Evolutionary conservation across 805 yeast genomes (phyloP).

Genomic region (Vanderwaltozyma polyspora): DNA sequence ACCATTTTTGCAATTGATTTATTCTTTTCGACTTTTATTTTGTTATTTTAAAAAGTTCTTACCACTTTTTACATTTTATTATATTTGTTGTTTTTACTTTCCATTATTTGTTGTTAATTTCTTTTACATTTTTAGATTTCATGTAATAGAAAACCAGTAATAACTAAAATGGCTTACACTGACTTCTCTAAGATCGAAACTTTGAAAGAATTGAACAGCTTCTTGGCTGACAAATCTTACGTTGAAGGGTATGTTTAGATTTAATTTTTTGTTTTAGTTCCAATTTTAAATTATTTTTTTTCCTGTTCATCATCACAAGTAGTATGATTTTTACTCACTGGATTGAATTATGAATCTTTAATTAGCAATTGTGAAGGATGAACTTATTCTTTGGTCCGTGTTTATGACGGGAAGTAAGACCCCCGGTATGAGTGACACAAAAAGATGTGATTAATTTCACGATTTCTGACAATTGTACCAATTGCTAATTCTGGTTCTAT

Average conservation of each 20-base stretch:
- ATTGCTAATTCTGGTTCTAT: neutral
- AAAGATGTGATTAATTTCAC: constrained; percentile 29
- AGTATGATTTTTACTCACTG: too few species aligned
- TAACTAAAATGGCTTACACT: constrained; percentile 53
- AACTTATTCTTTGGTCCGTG: constrained; percentile 14
- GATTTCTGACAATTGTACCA: constrained; percentile 31
- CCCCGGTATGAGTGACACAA: constrained; percentile 88
- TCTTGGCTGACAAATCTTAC: constrained; percentile 89
- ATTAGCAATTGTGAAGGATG: constrained; percentile 8
- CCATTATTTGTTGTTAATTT: too few species aligned
- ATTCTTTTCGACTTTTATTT: too few species aligned
- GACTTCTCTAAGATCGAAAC: constrained; percentile 74
- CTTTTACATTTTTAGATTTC: too few species aligned
- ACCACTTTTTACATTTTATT: too few species aligned
- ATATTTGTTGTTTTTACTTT: too few species aligned
- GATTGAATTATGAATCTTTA: too few species aligned
- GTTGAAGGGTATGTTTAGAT: constrained; percentile 74
- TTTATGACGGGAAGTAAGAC: constrained; percentile 86
- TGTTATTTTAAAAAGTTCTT: too few species aligned
- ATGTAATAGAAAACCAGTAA: neutral
- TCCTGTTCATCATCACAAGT: too few species aligned
- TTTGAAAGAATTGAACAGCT: constrained; percentile 63
- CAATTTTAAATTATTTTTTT: too few species aligned
- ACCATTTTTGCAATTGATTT: too few species aligned
- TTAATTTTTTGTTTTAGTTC: neutral